Conservation (phyloP, 345 rosid genomes). For the Camelina laxa region DNA sequence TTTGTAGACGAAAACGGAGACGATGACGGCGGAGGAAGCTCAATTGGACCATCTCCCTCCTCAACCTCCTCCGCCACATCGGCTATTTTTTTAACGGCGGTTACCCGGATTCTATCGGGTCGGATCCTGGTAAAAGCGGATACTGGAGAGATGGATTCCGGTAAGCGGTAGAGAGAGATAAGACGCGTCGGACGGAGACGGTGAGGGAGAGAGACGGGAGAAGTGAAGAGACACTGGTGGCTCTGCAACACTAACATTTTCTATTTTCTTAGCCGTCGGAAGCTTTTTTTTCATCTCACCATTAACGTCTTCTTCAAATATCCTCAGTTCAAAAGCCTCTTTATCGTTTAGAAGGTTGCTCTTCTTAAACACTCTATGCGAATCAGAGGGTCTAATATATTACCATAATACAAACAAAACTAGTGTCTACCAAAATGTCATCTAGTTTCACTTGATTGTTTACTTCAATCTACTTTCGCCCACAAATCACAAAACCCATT, state of each 20-base stretch:
- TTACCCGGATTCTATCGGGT: slow-evolving; percentile 45
- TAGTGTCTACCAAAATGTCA: background rate
- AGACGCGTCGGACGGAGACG: slow-evolving; percentile 31
- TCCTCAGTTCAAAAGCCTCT: slow-evolving; percentile 33
- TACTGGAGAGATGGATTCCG: slow-evolving; percentile 18
- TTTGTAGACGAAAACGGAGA: slow-evolving; percentile 47
- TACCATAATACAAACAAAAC: background rate
- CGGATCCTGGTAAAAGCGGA: slow-evolving; percentile 35
- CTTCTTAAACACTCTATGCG: background rate
- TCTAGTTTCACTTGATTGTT: background rate
- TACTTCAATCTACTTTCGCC: background rate
- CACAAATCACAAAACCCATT: slow-evolving; percentile 6
- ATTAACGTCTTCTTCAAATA: slow-evolving; percentile 33
- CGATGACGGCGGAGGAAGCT: slow-evolving; percentile 53
- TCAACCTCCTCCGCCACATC: slow-evolving; percentile 39
- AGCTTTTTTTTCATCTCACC: slow-evolving; percentile 25
- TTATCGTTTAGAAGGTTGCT: background rate
- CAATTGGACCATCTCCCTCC: slow-evolving; percentile 71
- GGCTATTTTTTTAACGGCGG: slow-evolving; percentile 42
- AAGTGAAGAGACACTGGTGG: slow-evolving; percentile 45
- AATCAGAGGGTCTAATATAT: background rate
- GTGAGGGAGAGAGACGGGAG: slow-evolving; percentile 39
- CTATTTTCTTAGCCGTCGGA: slow-evolving; percentile 18
- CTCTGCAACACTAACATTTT: slow-evolving; percentile 52
- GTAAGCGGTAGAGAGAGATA: slow-evolving; percentile 36